Percentiles rank a stretch among this genome's conserved stretches.
Conservation (phyloP, 2,329 filamentous ascomycete species). For the Tolypocladium sp. region DNA sequence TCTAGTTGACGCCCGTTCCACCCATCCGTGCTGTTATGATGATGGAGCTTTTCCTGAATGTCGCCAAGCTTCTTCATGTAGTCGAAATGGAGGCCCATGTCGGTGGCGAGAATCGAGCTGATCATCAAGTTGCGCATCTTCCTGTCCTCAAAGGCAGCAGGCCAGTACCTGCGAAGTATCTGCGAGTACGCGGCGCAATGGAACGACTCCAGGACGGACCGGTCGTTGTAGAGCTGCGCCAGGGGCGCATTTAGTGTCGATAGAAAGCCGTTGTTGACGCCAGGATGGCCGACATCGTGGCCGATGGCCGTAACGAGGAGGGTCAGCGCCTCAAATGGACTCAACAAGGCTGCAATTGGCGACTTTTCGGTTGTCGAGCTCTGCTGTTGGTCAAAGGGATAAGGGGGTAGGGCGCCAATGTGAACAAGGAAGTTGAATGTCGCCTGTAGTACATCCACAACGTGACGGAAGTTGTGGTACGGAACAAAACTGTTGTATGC, state of each 20-base stretch:
- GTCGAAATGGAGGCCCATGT: conserved; percentile 95
- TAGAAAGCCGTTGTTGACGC: conserved; percentile 95
- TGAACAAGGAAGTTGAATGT: conserved; percentile 82
- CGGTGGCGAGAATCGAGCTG: conserved; percentile 92
- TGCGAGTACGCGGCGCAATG: conserved; percentile 96
- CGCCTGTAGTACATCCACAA: conserved; percentile 90
- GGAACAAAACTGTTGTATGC: conserved; percentile 97
- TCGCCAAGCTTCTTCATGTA: conserved; percentile 88
- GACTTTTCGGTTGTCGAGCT: conserved; percentile 35
- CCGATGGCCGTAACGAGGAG: conserved; percentile 93
- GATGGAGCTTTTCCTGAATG: conserved; percentile 67
- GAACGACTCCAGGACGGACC: conserved; percentile 92
- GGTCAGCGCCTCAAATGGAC: conserved; percentile 79
- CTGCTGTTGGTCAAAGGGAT: conserved; percentile 33
- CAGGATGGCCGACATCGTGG: conserved; percentile 94
- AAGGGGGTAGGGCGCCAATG: conserved; percentile 66
- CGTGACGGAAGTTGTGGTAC: conserved; percentile 97
- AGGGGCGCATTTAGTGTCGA: conserved; percentile 86
- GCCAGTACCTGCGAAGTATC: conserved; percentile 89
- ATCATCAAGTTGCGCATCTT: conserved; percentile 88
- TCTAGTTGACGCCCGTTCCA: conserved; percentile 73
- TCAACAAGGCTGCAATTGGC: conserved; percentile 65
- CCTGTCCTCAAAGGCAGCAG: conserved; percentile 65
- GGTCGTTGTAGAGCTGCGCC: conserved; percentile 93
- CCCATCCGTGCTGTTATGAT: conserved; percentile 54